phyloP scores from a whole-genome alignment of 2,329 filamentous ascomycete species.

The Anthostomella pinea region DNA sequence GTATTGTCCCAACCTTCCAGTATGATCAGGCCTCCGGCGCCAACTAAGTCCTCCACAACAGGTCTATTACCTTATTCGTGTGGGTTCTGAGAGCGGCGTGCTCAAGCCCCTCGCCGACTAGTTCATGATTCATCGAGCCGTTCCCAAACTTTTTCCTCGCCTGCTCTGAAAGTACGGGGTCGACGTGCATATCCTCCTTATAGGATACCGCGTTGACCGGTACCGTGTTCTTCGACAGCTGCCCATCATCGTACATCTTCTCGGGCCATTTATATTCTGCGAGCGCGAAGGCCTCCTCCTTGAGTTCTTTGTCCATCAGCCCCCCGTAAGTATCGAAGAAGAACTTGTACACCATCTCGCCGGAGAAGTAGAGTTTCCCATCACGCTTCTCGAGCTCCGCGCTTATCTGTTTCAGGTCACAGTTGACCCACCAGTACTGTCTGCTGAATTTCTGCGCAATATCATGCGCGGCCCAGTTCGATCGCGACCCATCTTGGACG shows the following conservation, averaged over 20 bases:
- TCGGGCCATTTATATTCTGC: not conserved
- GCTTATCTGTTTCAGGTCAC: not conserved
- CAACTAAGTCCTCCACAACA: no score
- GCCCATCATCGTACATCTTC: constrained; percentile 1
- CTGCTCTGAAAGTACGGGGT: not conserved
- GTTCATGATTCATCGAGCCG: not conserved
- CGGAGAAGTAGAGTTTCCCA: constrained; percentile 17
- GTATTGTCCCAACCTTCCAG: no score
- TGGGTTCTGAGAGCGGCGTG: no score
- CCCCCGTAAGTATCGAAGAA: constrained; percentile 17
- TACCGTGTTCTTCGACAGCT: not conserved
- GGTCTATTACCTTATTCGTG: no score
- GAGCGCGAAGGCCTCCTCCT: constrained; percentile 2
- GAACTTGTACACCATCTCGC: constrained; percentile 23
- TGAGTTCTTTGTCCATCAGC: constrained; percentile 4
- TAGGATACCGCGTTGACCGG: not conserved
- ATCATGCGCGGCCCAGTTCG: constrained; percentile 10
- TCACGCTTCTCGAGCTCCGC: not conserved
- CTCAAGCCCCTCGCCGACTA: no score
- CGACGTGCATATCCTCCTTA: constrained; percentile 3
- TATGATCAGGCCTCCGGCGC: no score
- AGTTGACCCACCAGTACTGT: constrained; percentile 15
- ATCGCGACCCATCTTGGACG: not conserved
- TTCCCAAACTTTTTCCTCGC: not conserved
- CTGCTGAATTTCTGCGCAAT: not conserved